Evolutionary conservation across 2,329 filamentous ascomycete species (phyloP), one percentile per base, ranked within the genome.

Genomic region (Penicillium sp.): DNA sequence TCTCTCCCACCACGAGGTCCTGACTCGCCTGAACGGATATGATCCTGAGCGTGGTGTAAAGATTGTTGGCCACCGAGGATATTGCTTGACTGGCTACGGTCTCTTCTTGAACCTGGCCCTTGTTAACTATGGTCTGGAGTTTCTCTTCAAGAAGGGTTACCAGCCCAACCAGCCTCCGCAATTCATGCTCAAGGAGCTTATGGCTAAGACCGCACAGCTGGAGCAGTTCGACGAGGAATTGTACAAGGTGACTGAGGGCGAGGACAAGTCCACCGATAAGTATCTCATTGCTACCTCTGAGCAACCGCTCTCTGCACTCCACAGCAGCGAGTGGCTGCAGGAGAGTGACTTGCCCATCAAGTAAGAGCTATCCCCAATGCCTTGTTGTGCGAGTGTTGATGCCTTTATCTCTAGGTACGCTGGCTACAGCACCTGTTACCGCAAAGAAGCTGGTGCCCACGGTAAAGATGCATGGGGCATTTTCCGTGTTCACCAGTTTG

Each of bases 181-280:
- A 71, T 96, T 99, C 81, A 96, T 98, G 90, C 84, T 93, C 61
- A 90, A 90, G 76, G 90, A 96, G 50, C 89, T 91, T 74, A 99
- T 99, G 95, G 93, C 90, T 59, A 98, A 98, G 82, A 99, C 95
- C 0, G 95, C 95, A 2, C 95, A 99, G 78, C 86, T 99, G 26
- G 92, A 95, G 66, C 90, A 97, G 70, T 99, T 99, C 70, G 95
- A 99, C 71, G 95, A 98, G 75, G 93, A 98, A 76, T 81, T 99
- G 51, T 99, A 99, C 84, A 98, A 98, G 79, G 93, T 99, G 54
- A 83, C 83, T 24, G 87, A 93, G 65, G 89, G 90, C 73, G 90
- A 91, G 57, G 91, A 96, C 67, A 87, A 91, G 63, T 86, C 91
- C 68, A 91, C 90, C 50, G 95, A 98, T 79, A 97, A 97, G 79